phyloP scores from a whole-genome alignment of 2,329 filamentous ascomycete genomes.

The Fusarium sp. region DNA sequence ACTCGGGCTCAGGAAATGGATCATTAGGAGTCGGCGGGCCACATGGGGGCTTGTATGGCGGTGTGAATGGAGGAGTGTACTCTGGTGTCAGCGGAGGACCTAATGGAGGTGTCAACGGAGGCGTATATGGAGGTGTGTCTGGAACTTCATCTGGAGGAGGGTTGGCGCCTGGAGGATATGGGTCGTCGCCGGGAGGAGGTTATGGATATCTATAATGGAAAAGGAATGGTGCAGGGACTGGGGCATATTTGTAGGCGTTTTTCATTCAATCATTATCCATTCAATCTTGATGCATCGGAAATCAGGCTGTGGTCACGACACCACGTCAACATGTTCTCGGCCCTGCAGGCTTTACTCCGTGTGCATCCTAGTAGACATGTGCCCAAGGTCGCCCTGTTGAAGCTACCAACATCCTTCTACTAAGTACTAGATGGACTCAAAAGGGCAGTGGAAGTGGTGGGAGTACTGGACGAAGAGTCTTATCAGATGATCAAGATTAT shows the following conservation, averaged over 20 bases:
- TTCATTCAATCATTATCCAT: not conserved
- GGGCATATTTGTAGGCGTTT: not conserved
- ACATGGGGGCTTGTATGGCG: slow-evolving; percentile 22
- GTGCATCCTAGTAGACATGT: too few relatives aligned
- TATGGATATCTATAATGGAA: slow-evolving; percentile 12
- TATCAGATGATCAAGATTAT: not conserved
- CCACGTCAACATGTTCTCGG: too few relatives aligned
- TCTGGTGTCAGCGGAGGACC: slow-evolving; percentile 20
- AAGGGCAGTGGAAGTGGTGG: too few relatives aligned
- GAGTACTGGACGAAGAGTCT: too few relatives aligned
- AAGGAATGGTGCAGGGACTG: fast-evolving
- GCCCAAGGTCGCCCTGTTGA: too few relatives aligned
- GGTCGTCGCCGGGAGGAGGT: slow-evolving; percentile 26
- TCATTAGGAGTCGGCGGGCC: slow-evolving; percentile 17
- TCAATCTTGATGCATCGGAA: too few relatives aligned
- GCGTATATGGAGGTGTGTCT: slow-evolving; percentile 34
- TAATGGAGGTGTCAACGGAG: slow-evolving; percentile 20
- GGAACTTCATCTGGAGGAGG: slow-evolving; percentile 25
- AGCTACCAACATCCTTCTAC: too few relatives aligned
- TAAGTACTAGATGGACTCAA: too few relatives aligned
- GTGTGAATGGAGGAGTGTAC: slow-evolving; percentile 31
- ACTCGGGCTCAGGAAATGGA: slow-evolving; percentile 13
- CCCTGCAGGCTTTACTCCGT: too few relatives aligned
- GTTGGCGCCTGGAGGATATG: slow-evolving; percentile 20
- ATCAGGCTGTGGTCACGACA: too few relatives aligned